These are phyloP conservation scores for Haplographium delicatum DNA, from an alignment of 495 filamentous ascomycete genomes.

Conservation along the genomic window DNA sequence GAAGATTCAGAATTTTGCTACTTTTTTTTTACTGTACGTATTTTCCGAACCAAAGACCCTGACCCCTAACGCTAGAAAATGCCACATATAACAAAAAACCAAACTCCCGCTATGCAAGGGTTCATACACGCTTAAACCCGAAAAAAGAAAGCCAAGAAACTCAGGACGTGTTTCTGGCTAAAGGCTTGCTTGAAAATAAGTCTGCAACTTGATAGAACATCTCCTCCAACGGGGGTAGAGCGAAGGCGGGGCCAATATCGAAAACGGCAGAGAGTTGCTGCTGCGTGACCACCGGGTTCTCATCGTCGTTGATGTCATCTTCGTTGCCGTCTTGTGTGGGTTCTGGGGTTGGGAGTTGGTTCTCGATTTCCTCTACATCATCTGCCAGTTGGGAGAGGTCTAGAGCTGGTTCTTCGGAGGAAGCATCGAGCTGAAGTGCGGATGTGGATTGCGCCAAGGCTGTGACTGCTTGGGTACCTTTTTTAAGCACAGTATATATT, in stretches of 20 bases:
- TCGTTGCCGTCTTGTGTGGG: conserved; percentile 17
- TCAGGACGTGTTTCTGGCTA: conserved; percentile 9
- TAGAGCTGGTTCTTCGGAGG: conserved; percentile 14
- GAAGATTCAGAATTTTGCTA: no score
- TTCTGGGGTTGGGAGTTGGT: conserved; percentile 19
- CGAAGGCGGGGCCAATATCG: conserved; percentile 65
- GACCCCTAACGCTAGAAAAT: no score
- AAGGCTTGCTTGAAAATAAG: conserved; percentile 47
- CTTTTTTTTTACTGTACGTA: no score
- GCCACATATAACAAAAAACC: no score
- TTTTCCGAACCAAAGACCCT: no score
- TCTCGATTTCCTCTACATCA: conserved; percentile 35
- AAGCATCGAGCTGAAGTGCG: conserved; percentile 39
- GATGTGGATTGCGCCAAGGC: conserved; percentile 43
- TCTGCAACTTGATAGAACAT: conserved; percentile 71
- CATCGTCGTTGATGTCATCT: conserved; percentile 34
- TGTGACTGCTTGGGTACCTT: conserved; percentile 37
- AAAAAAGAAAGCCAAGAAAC: no score
- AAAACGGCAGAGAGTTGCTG: conserved; percentile 70
- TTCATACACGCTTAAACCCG: background rate
- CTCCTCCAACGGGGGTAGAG: conserved; percentile 70
- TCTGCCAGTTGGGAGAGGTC: conserved; percentile 20
- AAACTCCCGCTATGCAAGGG: conserved; percentile 20
- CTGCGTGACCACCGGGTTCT: conserved; percentile 50
- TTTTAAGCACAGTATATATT: conserved; percentile 46